Percentiles rank a stretch among this genome's conserved stretches.
Evolutionary conservation across 176 grass and related monocot genomes (phyloP).

Genomic region (Paspalum vaginatum): DNA sequence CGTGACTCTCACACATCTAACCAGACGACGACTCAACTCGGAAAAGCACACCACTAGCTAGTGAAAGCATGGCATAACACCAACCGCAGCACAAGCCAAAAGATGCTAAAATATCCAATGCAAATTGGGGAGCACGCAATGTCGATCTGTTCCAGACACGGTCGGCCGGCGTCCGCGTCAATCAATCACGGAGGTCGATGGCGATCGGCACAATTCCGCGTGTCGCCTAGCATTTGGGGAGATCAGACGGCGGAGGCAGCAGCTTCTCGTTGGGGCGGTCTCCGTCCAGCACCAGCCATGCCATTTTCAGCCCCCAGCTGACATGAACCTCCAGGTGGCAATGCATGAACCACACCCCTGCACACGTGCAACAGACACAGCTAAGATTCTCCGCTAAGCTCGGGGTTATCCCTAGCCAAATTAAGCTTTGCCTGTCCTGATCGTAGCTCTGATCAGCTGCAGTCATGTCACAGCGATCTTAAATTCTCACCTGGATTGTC

Average conservation of each 20-base stretch:
- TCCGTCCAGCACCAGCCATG: constrained; percentile 79
- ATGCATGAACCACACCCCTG: constrained; percentile 91
- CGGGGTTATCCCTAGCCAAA: constrained; percentile 4
- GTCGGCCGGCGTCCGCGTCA: not conserved
- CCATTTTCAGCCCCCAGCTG: constrained; percentile 91
- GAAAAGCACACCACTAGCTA: constrained; percentile 16
- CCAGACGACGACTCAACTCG: constrained; percentile 26
- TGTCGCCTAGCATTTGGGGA: constrained; percentile 65
- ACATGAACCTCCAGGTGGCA: constrained; percentile 86
- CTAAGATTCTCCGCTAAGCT: not conserved
- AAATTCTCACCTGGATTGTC: constrained; percentile 61
- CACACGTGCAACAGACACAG: constrained; percentile 2
- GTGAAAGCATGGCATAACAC: constrained; percentile 33
- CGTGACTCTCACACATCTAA: constrained; percentile 33
- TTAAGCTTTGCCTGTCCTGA: not conserved
- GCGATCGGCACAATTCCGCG: not conserved
- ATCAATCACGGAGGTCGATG: constrained; percentile 7
- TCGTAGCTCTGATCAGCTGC: not conserved
- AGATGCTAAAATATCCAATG: constrained; percentile 29
- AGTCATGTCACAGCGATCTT: not conserved
- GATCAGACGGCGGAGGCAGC: constrained; percentile 73
- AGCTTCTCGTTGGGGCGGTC: constrained; percentile 64
- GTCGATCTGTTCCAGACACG: not conserved
- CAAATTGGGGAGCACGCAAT: constrained; percentile 40
- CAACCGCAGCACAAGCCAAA: constrained; percentile 46